Base-by-base conservation (phyloP, 2,329 filamentous ascomycete species). In the Arthrobotrys sphaeroides region DNA sequence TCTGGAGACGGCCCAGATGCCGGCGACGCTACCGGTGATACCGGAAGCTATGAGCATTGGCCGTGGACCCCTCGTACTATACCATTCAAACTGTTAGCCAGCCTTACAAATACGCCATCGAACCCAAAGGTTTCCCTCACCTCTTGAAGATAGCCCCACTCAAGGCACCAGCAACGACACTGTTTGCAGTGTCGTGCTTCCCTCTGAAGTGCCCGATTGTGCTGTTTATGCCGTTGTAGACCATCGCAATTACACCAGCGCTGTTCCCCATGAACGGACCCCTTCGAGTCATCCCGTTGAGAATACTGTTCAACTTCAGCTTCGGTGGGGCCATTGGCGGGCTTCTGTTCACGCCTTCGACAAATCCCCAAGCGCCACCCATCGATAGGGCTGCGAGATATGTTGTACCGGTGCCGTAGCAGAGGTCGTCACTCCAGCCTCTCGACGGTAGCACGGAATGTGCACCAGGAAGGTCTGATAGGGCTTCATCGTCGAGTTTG, bases 361-460 rank as follows among this genome's bases (percentile, higher is more conserved):
- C 90, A 79, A 99, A 83, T 77, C 95, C 95, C 94, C 94, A 98
- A 69, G 89, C 90, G 79, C 95, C 95, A 83, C 95, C 95, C 78
- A 96, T 82, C 42, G 90, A 88, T 80, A 99, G 85, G 5, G 91
- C 95, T n/a, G 91, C 86, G 75, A 99, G 86, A 82, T 99, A 99
- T 81, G 93, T 97, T 77, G 94, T 90, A 80, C 95, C 95, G 20
- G 95, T 96, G 81, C 96, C 95, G 83, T 99, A 99, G 85, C 95
- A 98, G 74, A 99, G 88, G 83, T 99, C 95, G 82, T 99, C 95
- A 76, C 94, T 96, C 89, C 96, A 99, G 82, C 95, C 95, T 83
- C 95, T 90, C 68, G 94, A 97, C 45, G 96, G 95, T 65, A 99
- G 88, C 65, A 94, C 91, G 45, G 94, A 96, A 82, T 92, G 91